Evolutionary conservation across 805 yeast species (phyloP).

Genomic region (Cyberlindnera galapagoensis): DNA sequence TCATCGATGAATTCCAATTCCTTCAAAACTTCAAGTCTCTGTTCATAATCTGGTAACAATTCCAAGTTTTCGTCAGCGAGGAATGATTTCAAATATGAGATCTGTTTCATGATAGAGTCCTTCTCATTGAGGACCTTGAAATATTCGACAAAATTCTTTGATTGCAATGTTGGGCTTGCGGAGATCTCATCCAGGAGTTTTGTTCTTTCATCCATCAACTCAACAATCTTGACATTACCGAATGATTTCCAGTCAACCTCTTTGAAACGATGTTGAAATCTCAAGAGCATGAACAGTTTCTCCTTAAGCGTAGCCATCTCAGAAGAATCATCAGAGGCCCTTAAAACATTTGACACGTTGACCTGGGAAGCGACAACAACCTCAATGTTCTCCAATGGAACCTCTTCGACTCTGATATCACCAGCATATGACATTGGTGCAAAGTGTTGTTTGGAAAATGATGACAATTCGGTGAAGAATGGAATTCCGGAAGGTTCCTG

Average conservation of each 20-base stretch:
- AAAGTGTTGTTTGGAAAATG: slow-evolving; percentile 24
- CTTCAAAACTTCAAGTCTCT: slow-evolving; percentile 71
- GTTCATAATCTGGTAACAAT: slow-evolving; percentile 88
- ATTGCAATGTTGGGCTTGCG: slow-evolving; percentile 24
- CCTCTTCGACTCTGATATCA: slow-evolving; percentile 29
- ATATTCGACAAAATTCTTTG: slow-evolving; percentile 39
- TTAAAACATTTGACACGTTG: slow-evolving; percentile 1
- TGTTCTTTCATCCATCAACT: slow-evolving; percentile 32
- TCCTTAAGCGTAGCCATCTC: slow-evolving; percentile 32
- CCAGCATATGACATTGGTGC: slow-evolving; percentile 24
- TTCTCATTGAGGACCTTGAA: slow-evolving; percentile 41
- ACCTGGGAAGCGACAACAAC: slow-evolving; percentile 29
- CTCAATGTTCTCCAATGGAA: slow-evolving; percentile 37
- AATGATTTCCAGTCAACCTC: slow-evolving; percentile 37
- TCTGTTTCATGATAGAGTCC: slow-evolving; percentile 39
- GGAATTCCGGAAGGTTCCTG: slow-evolving; percentile 30
- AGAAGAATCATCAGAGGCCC: slow-evolving; percentile 21
- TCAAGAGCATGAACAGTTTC: slow-evolving; percentile 31
- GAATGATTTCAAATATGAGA: slow-evolving; percentile 49
- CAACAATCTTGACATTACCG: slow-evolving; percentile 30
- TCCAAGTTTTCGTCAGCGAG: slow-evolving; percentile 86
- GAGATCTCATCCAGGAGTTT: slow-evolving; percentile 27
- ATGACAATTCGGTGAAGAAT: slow-evolving; percentile 24
- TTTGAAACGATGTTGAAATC: slow-evolving; percentile 34
- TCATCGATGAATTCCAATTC: slow-evolving; percentile 77